Conservation (phyloP, 1,284 basidiomycete species). For the Cryptococcus sp. region DNA sequence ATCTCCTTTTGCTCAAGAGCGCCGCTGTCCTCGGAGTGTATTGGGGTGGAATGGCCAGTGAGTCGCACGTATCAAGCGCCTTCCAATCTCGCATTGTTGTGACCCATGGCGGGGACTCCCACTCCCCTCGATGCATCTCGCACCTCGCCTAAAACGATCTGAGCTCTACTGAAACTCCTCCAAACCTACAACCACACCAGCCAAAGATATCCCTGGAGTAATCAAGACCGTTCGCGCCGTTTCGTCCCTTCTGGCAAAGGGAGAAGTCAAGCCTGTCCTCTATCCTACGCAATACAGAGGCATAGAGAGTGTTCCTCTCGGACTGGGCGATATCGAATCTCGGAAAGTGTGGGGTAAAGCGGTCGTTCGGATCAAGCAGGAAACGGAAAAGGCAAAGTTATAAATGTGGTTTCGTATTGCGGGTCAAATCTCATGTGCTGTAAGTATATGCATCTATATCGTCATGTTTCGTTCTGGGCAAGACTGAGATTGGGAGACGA, state of each 20-base stretch:
- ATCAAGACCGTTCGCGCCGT: constrained; percentile 64
- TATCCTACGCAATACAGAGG: constrained; percentile 75
- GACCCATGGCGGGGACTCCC: background rate
- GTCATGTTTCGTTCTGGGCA: too few species aligned
- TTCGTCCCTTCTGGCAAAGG: constrained; percentile 68
- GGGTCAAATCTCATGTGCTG: too few species aligned
- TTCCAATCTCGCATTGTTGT: background rate
- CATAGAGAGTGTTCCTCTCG: constrained; percentile 64
- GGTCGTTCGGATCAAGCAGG: constrained; percentile 66
- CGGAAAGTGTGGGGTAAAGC: constrained; percentile 94
- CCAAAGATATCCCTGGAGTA: constrained; percentile 58
- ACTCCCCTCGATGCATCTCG: background rate
- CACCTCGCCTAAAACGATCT: background rate
- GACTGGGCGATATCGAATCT: constrained; percentile 59
- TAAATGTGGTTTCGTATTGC: too few species aligned
- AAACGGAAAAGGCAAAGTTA: constrained; percentile 27
- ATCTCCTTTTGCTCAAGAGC: constrained; percentile 85
- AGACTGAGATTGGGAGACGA: too few species aligned
- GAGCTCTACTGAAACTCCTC: background rate
- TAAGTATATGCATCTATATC: too few species aligned
- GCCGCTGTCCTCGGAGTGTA: constrained; percentile 76
- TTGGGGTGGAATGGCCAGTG: constrained; percentile 79
- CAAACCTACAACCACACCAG: background rate
- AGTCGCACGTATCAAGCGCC: constrained; percentile 35
- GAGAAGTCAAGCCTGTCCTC: constrained; percentile 68